Conservation (phyloP, 2,329 filamentous ascomycete species). For the Shiraia bambusicola region DNA sequence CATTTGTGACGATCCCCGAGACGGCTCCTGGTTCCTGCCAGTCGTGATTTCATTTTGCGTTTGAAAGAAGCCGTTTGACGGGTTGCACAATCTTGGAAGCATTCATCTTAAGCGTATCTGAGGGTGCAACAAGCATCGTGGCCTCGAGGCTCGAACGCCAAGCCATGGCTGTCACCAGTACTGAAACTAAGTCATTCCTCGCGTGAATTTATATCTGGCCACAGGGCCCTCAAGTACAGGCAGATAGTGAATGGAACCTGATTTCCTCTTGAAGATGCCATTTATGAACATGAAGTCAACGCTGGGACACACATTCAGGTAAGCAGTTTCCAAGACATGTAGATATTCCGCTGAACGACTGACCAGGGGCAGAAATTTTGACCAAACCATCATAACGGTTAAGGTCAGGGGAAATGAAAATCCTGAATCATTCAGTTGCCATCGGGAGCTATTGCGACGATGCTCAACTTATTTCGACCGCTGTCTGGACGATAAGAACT, state of each 20-base stretch:
- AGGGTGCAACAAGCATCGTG: constrained; percentile 14
- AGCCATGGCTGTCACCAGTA: constrained; percentile 17
- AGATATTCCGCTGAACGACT: constrained; percentile 7
- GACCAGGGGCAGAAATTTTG: constrained; percentile 34
- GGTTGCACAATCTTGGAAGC: constrained; percentile 6
- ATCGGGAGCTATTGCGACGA: constrained; percentile 35
- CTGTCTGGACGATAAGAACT: constrained; percentile 32
- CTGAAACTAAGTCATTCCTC: constrained; percentile 20
- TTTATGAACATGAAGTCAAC: constrained; percentile 39
- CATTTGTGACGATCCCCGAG: constrained; percentile 10
- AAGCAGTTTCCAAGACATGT: background rate
- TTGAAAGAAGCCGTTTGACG: constrained; percentile 18
- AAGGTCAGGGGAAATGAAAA: constrained; percentile 35
- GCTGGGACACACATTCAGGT: constrained; percentile 41
- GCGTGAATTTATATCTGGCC: constrained; percentile 10
- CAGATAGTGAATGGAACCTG: constrained; percentile 33
- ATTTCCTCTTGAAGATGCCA: constrained; percentile 41
- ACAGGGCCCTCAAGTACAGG: constrained; percentile 4
- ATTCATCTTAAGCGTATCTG: constrained; percentile 1
- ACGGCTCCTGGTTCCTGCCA: constrained; percentile 8
- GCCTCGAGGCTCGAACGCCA: constrained; percentile 24
- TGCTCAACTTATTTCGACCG: constrained; percentile 40
- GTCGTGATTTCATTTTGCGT: constrained; percentile 5
- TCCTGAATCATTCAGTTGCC: constrained; percentile 39
- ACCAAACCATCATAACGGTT: constrained; percentile 40